A percentile compares a stretch with the other conserved stretches of the same genome.
Evolutionary conservation across 192 early-diverging fungal species (phyloP).

Genomic region (Lunasporangiospora selenospora): DNA sequence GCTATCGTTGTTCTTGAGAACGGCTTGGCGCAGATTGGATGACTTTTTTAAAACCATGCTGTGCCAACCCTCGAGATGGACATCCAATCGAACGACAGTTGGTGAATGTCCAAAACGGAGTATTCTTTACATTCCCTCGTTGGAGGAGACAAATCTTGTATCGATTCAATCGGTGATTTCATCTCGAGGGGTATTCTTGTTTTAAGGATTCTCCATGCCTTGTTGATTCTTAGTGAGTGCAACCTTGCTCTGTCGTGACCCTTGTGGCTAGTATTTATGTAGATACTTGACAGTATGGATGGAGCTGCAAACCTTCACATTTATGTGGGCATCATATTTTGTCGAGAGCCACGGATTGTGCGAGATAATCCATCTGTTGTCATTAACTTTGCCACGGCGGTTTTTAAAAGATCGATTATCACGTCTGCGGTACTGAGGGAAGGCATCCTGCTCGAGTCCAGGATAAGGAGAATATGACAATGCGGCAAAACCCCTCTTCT

Average conservation of each 20-base stretch:
- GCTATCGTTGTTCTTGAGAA: not conserved
- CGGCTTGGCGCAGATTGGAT: not conserved
- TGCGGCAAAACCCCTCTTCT: slow-evolving; percentile 31
- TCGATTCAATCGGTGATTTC: slow-evolving; percentile 3
- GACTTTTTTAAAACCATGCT: not conserved
- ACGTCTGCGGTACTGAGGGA: slow-evolving; percentile 6
- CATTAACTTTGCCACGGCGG: not conserved
- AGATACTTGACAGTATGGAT: slow-evolving; percentile 30
- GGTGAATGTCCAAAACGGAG: slow-evolving; percentile 17
- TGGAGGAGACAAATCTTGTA: slow-evolving; percentile 31
- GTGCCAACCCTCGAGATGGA: slow-evolving; percentile 10
- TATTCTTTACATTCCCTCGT: slow-evolving; percentile 33
- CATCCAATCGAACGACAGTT: not conserved
- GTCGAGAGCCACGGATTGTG: slow-evolving; percentile 21
- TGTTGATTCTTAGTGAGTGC: not conserved
- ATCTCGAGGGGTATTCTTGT: not conserved
- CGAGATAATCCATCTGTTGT: slow-evolving; percentile 27
- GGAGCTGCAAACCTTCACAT: slow-evolving; percentile 29
- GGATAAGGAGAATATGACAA: slow-evolving; percentile 19
- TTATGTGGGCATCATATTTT: slow-evolving; percentile 39
- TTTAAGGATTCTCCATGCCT: not conserved
- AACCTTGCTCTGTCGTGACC: slow-evolving; percentile 31
- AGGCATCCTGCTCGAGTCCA: slow-evolving; percentile 11
- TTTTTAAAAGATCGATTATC: not conserved
- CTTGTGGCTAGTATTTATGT: slow-evolving; percentile 48